Conservation (phyloP, 495 filamentous ascomycete genomes). For the Cercophora newfieldiana region DNA sequence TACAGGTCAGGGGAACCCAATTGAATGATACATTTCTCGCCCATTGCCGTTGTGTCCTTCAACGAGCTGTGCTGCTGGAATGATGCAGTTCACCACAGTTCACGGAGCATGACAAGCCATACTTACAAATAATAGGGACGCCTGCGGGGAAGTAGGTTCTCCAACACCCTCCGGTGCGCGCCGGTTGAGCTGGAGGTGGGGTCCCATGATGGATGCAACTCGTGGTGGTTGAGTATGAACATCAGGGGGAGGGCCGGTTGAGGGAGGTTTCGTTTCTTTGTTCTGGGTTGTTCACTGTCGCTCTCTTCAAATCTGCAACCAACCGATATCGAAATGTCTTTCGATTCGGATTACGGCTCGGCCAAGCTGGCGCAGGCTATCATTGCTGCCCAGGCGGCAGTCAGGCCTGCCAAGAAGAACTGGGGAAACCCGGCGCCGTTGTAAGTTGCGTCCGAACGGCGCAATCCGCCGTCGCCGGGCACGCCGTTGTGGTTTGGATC, state of each 20-base stretch:
- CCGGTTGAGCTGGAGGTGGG: neutral
- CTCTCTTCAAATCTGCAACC: neutral
- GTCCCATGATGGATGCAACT: neutral
- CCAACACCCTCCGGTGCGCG: neutral
- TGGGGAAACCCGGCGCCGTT: conserved; percentile 20
- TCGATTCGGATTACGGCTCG: conserved; percentile 2
- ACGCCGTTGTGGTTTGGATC: neutral
- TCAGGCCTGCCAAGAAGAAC: conserved; percentile 13
- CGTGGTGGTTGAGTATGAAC: neutral
- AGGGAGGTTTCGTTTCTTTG: neutral
- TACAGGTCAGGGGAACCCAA: neutral
- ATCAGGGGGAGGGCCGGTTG: too few relatives aligned
- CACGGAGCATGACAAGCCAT: neutral
- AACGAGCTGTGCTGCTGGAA: neutral
- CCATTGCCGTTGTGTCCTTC: neutral
- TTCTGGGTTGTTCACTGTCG: neutral
- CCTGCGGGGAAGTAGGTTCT: neutral
- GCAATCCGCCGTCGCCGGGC: neutral
- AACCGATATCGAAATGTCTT: neutral
- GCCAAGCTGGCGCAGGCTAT: conserved; percentile 10
- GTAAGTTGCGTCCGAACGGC: neutral
- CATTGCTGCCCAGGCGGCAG: neutral
- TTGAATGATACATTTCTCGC: neutral
- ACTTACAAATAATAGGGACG: neutral
- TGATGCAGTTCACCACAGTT: neutral